Base-by-base conservation (phyloP, 2,329 filamentous ascomycete species). In the Colletotrichum sp. region DNA sequence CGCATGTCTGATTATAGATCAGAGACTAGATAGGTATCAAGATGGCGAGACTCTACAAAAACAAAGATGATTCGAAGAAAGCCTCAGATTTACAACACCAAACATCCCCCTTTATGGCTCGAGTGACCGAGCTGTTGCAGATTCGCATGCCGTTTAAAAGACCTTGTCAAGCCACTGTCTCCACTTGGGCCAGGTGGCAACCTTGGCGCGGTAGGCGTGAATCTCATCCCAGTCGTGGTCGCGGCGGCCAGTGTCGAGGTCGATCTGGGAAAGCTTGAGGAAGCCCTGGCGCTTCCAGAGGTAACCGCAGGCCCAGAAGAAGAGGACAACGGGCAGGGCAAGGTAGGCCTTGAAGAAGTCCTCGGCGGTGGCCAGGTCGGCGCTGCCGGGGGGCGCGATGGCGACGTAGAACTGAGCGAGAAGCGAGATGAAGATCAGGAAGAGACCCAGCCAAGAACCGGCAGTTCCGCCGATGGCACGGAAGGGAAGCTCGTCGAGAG, bases 401-500 rank as follows among this genome's bases (percentile, higher is more conserved):
- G 89, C 88, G 12, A 86, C 86, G 80, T 87, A 91, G 80, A 90
- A 87, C 88, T 86, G 80, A 55, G 90, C 90, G 22, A 88, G 82
- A 32, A 92, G 82, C 34, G 90, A 88, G 32, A 92, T 75, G 34
- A 88, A 76, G 80, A 90, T 91, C 67, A 94, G 86, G 66, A 80
- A 68, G 12, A 94, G 85, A 25, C 93, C 93, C 16, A 94, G 52
- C 82, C 87, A 94, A 0, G 92, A 94, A 25, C 93, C 93, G 3
- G 82, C 85, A 9, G 93, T 86, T 72, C 93, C 93, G 63, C 90
- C 88, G 65, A 88, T 84, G 22, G 92, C 91, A 52, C 84, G 84
- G 86, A 93, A 95, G 2, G 93, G 91, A 6, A 95, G 89, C 80
- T 93, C 91, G n/a, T 93, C 91, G 6, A 93, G 82, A 3, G 86